phyloP scores from a whole-genome alignment of 768 basidiomycete genomes.

The Phaeotremella skinneri region DNA sequence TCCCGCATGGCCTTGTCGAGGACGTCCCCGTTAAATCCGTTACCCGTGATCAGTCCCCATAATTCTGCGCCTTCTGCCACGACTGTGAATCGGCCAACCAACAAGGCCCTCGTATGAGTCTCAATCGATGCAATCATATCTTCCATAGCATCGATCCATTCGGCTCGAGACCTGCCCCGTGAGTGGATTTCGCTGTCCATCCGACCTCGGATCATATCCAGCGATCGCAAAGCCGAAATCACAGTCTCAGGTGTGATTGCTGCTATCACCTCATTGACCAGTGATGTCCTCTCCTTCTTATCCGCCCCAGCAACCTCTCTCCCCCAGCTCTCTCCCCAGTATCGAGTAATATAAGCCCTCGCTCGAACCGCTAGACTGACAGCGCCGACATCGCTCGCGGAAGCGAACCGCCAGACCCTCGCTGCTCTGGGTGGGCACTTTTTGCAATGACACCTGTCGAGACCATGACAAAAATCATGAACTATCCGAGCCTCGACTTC shows the following conservation, averaged over 20 bases:
- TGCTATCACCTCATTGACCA: constrained; percentile 72
- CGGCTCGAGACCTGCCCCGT: constrained; percentile 13
- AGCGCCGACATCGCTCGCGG: constrained; percentile 74
- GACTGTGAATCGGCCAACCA: constrained; percentile 62
- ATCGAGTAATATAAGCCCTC: constrained; percentile 70
- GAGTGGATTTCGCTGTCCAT: constrained; percentile 40
- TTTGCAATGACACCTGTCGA: constrained; percentile 80
- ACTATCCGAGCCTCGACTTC: constrained; percentile 81
- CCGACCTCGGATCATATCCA: constrained; percentile 55
- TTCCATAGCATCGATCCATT: constrained; percentile 65
- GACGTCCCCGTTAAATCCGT: constrained; percentile 68
- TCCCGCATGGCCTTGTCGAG: constrained; percentile 73
- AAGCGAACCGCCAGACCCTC: constrained; percentile 76
- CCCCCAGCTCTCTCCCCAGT: constrained; percentile 86
- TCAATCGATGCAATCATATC: constrained; percentile 69
- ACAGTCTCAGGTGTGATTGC: constrained; percentile 67
- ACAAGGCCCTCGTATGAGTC: constrained; percentile 62
- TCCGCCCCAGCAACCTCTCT: constrained; percentile 72
- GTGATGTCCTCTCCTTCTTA: constrained; percentile 62
- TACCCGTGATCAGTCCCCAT: constrained; percentile 68
- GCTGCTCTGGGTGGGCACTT: constrained; percentile 79
- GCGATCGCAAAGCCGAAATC: constrained; percentile 66
- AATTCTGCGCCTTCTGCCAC: constrained; percentile 72
- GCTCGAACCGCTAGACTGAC: constrained; percentile 67
- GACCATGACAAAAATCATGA: constrained; percentile 84